Percentiles rank a stretch among this genome's conserved stretches.
These are phyloP conservation scores for Ophioceras dolichostomum DNA, from an alignment of 2,329 filamentous ascomycete species.

Conservation along the genomic window DNA sequence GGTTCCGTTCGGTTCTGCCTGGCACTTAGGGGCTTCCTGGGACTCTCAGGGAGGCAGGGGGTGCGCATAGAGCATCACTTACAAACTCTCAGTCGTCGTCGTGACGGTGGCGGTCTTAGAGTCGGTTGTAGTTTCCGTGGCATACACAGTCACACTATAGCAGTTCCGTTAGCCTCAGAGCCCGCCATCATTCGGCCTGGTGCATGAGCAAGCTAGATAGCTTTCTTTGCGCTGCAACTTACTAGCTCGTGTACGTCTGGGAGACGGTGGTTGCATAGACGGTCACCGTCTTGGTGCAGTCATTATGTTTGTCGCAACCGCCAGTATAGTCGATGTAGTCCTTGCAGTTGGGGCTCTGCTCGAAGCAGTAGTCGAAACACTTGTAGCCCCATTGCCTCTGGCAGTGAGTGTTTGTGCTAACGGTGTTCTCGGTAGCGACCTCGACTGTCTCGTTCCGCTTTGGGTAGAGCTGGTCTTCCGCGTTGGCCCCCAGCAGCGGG, in stretches of 20 bases:
- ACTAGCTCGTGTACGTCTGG: neutral
- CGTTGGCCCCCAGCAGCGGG: constrained; percentile 7
- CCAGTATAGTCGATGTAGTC: constrained; percentile 3
- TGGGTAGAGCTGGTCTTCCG: constrained; percentile 6
- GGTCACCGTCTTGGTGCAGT: neutral
- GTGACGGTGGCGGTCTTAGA: too few relatives aligned
- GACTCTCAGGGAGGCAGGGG: too few relatives aligned
- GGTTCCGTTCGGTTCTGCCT: too few relatives aligned
- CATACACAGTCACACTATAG: too few relatives aligned
- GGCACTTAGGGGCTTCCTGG: too few relatives aligned
- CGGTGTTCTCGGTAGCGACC: neutral
- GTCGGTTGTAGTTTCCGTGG: too few relatives aligned
- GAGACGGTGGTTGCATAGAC: neutral
- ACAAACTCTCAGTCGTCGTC: too few relatives aligned
- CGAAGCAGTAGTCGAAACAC: neutral
- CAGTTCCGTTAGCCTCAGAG: too few relatives aligned
- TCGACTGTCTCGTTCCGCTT: constrained; percentile 8
- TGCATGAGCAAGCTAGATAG: too few relatives aligned
- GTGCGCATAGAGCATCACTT: too few relatives aligned
- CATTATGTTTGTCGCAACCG: neutral
- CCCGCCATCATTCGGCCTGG: too few relatives aligned
- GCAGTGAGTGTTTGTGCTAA: neutral
- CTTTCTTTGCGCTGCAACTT: too few relatives aligned
- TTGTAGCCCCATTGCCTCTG: neutral
- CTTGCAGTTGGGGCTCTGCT: constrained; percentile 4